Evolutionary conservation across 352 stramenopile species (phyloP), one percentile per base, ranked within the genome.

Genomic region (Plasmopara muralis): DNA sequence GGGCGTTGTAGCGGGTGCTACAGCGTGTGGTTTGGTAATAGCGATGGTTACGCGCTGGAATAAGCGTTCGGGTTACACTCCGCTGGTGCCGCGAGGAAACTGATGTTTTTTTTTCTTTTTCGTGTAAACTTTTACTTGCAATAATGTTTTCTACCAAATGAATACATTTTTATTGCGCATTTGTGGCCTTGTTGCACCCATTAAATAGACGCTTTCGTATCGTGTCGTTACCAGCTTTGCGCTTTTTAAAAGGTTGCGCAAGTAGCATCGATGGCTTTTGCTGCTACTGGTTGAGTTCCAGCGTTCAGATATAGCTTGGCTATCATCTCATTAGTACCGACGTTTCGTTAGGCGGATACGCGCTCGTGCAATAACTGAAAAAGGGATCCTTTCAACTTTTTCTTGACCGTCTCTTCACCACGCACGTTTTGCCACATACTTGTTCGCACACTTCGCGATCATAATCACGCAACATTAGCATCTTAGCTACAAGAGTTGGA

Each of bases 381-480:
- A 65, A 75, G 72, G 4, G 72, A 41, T 20, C 81, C 78, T 58
- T 93, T 76, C 53, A 77, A 74, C 52, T 83, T 82, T 47, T 83
- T 71, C 45, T 60, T 64, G 14, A 43, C 45, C 30, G 50, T 53
- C 38, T 83, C 68, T 15, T 88, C 75, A 37, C 80, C 78, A 33
- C 77, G 73, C 39, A 74, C 68, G 57, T 86, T 88, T 69, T 94
- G 41, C 82, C 79, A 28, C 83, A 90, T 16, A 91, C 83, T 51
- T 85, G 73, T 12, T 92, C 70, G 38, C 81, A 78, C 8, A 95
- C 56, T 43, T 85, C 68, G 15, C 84, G 79, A 34, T 87, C 88
- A 31, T 66, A 69, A 14, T 80, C 64, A 30, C 82, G 50, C 15
- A 95, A 68, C 29, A 66, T 53, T 33, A 95, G 64, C 30, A 83